These are phyloP conservation scores for Syncephalastrum contaminatum DNA, from an alignment of 371 early-diverging fungal genomes.

Conservation along the genomic window DNA sequence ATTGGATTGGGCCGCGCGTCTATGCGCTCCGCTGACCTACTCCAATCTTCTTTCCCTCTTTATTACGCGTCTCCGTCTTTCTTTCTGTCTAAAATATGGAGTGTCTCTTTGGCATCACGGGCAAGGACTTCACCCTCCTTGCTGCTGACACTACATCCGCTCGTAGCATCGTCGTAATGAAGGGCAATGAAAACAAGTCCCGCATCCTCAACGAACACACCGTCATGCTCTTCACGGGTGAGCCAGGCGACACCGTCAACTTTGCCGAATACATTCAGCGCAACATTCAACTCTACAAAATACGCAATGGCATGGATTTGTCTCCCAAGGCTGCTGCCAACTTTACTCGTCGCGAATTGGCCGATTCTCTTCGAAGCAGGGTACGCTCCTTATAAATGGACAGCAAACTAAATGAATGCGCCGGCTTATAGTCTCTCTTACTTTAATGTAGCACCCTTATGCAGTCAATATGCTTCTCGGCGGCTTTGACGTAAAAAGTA, in stretches of 20 bases:
- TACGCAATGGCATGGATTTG: slow-evolving; percentile 82
- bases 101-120: slow-evolving; percentile 90
- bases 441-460: slow-evolving; percentile 71
- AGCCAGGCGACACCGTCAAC: slow-evolving; percentile 92
- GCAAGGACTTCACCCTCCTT: slow-evolving; percentile 91
- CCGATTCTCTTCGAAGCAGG: slow-evolving; percentile 83
- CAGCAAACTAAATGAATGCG: background rate
- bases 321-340: slow-evolving; percentile 80
- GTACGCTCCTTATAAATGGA: slow-evolving; percentile 44
- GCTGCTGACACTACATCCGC: slow-evolving; percentile 82
- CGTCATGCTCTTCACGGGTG: slow-evolving; percentile 85
- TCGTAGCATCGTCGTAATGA: slow-evolving; percentile 92
- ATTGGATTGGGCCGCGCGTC: too few species aligned
- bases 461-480: slow-evolving; percentile 88
- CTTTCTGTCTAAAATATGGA: slow-evolving; percentile 61
- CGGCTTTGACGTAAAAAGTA: slow-evolving; percentile 77
- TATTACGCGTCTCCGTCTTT: slow-evolving; percentile 2
- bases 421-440: background rate
- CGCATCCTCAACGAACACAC: slow-evolving; percentile 80
- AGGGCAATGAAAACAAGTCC: slow-evolving; percentile 88
- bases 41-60: background rate
- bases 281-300: slow-evolving; percentile 89
- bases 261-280: slow-evolving; percentile 96
- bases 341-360: slow-evolving; percentile 86
- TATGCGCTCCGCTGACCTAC: background rate